These are phyloP conservation scores for Coniochaeta prunicola DNA, from an alignment of 2,329 filamentous ascomycete genomes.

Conservation along the genomic window DNA sequence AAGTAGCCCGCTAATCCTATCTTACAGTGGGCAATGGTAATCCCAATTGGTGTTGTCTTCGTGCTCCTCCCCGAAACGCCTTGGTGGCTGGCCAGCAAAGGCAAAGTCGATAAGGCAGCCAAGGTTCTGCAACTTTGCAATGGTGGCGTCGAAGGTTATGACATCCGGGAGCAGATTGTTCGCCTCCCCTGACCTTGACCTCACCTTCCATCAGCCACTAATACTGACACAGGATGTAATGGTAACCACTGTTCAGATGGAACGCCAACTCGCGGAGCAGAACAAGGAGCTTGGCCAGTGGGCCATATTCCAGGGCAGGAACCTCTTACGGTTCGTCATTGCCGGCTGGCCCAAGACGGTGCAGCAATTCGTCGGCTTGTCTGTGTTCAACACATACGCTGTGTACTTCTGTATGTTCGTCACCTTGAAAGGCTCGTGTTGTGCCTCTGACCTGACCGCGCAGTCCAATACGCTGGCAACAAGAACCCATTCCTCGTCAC, in stretches of 20 bases:
- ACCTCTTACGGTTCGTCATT: slow-evolving; percentile 21
- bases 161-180: slow-evolving; percentile 4
- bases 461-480: slow-evolving; percentile 32
- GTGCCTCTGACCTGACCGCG: no score
- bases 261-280: no score
- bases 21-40: no score
- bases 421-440: no score
- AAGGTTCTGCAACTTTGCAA: slow-evolving; percentile 2
- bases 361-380: slow-evolving; percentile 15
- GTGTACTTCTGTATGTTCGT: slow-evolving; percentile 25
- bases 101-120: slow-evolving; percentile 2
- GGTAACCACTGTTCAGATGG: no score
- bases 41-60: no score
- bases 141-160: slow-evolving; percentile 3
- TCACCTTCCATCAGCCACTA: no score
- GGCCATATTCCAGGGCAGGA: slow-evolving; percentile 21
- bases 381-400: slow-evolving; percentile 13
- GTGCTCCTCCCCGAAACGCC: slow-evolving; percentile 1
- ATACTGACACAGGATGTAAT: no score
- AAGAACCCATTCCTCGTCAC: slow-evolving; percentile 26
- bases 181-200: no score
- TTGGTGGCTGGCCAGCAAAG: slow-evolving; percentile 1
- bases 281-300: no score
- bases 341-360: slow-evolving; percentile 19
- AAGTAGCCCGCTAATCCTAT: no score